Evolutionary conservation across 305 asterid genomes (phyloP), one percentile per base, ranked within the genome.

Genomic region (Striga hermonthica): DNA sequence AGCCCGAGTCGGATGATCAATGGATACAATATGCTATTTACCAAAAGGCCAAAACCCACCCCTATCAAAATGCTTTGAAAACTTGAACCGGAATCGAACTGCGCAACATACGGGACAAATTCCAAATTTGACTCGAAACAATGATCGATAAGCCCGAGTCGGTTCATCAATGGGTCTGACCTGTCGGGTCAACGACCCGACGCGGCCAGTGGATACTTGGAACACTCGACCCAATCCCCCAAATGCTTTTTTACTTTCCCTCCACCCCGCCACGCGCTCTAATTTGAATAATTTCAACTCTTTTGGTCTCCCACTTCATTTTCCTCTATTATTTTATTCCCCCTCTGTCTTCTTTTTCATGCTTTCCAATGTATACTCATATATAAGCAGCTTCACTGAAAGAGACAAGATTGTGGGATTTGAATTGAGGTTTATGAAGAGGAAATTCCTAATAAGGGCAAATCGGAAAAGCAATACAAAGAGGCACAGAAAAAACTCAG

Each of bases 401-500:
- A 52, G 57, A 58, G 12, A 68, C 53, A 54, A 35, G 67, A 47
- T 13, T 44, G 57, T 22, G 41, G 61, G 47, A 60, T 49, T 62
- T 16, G 41, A 47, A 48, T 57, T 70, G 72, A 85, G 2, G 2
- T 22, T 22, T 22, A 22, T 82, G 95, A 83, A 79, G 84, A 68
- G 38, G 4, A 8, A 53, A 53, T 11, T n/a, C 59, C 38, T 22
- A 22, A 16, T 7, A 16, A 53, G 59, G 37, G 38, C 77, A 35
- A 79, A 22, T 15, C 65, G 39, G 39, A 74, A 41, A 1, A 66
- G 67, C 38, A 54, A 44, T 4, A 64, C 72, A 45, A 70, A 75
- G 72, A 66, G 70, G 31, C 75, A 45, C 41, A 57, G 60, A 6
- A 75, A 65, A 52, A 67, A 43, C 36, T 55, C 75, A 4, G 41